These are phyloP conservation scores for Alliaria petiolata DNA, from an alignment of 345 rosid species.

Conservation along the genomic window DNA sequence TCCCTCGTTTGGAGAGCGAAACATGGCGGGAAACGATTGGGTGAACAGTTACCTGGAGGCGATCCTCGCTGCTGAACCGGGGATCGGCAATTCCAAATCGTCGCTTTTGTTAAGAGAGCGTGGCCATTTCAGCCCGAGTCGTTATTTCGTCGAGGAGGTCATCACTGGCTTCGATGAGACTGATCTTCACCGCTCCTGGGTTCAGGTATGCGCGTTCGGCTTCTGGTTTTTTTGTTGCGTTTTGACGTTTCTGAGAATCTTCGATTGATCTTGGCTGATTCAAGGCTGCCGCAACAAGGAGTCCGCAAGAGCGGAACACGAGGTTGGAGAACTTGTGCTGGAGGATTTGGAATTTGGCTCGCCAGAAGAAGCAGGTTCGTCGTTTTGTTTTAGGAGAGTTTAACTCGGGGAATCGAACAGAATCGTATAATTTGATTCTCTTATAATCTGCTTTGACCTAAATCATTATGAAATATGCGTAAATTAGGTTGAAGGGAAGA, in stretches of 20 bases:
- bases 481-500: conserved; percentile 67
- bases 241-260: not conserved
- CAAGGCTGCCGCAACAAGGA: conserved; percentile 79
- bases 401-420: not conserved
- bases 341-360: conserved; percentile 93
- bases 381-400: not conserved
- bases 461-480: not conserved
- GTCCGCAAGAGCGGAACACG: conserved; percentile 78
- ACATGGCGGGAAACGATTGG: conserved; percentile 40
- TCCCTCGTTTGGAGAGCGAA: not conserved
- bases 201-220: conserved; percentile 34
- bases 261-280: not conserved
- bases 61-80: conserved; percentile 32
- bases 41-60: conserved; percentile 38
- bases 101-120: conserved; percentile 75
- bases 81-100: conserved; percentile 26
- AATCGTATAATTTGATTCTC: not conserved
- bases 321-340: conserved; percentile 87
- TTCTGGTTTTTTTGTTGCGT: not conserved
- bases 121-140: conserved; percentile 74
- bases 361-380: conserved; percentile 72
- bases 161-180: conserved; percentile 82
- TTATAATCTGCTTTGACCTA: not conserved
- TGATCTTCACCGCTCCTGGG: conserved; percentile 92
- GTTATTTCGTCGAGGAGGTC: conserved; percentile 76